Percentiles rank a stretch among this genome's conserved stretches.
phyloP scores from a whole-genome alignment of 2,329 filamentous ascomycete species.

The Colletotrichum tropicale region DNA sequence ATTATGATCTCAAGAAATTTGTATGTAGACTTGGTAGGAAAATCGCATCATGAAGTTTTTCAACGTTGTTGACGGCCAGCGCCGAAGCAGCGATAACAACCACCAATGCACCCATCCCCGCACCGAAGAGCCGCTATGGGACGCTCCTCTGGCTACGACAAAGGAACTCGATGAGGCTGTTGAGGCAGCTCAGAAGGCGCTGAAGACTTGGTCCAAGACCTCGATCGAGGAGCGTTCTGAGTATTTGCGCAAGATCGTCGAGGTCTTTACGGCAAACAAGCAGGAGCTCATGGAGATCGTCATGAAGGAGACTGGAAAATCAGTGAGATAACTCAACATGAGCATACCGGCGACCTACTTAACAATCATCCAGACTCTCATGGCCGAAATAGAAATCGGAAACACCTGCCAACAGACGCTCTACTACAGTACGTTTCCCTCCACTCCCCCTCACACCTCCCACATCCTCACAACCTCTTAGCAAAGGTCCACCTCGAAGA shows the following conservation, averaged over 20 bases:
- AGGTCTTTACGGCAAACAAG: conserved; percentile 41
- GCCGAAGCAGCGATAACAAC: not conserved
- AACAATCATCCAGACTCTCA: conserved; percentile 17
- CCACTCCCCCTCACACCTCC: too few relatives aligned
- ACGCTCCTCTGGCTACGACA: conserved; percentile 46
- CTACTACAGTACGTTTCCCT: conserved; percentile 36
- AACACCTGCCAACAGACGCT: conserved; percentile 39
- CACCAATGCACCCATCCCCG: conserved; percentile 30
- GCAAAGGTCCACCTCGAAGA: conserved; percentile 44
- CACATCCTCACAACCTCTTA: conserved; percentile 5
- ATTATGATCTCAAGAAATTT: rapidly evolving
- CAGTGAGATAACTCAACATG: conserved; percentile 29
- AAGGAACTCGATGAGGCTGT: conserved; percentile 52
- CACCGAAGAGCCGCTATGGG: conserved; percentile 35
- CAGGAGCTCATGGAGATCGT: conserved; percentile 49
- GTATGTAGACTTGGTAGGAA: rapidly evolving
- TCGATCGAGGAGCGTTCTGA: conserved; percentile 46
- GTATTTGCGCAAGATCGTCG: conserved; percentile 42
- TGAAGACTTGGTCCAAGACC: conserved; percentile 50
- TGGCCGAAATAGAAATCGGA: conserved; percentile 42
- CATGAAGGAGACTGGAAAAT: conserved; percentile 57
- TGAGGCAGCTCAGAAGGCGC: conserved; percentile 46
- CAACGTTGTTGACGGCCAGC: conserved; percentile 10
- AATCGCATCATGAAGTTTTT: not conserved
- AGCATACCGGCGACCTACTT: not conserved